Conservation (phyloP, 306 rosid species). For the Astragalus membranaceus region DNA sequence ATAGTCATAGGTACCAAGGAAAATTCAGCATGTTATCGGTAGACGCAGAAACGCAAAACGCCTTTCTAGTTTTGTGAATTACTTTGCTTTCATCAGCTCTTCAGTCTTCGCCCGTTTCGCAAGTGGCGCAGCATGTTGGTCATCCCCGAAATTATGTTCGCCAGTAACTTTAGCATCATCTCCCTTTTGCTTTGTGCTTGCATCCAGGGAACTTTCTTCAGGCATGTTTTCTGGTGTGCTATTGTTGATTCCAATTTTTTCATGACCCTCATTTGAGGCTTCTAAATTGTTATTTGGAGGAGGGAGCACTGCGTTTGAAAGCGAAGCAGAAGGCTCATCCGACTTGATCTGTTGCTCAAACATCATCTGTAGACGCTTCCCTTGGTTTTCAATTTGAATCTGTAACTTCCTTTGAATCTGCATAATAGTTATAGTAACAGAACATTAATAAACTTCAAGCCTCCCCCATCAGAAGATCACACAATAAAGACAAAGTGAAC, state of each 20-base stretch:
- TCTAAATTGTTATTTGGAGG: slow-evolving; percentile 27
- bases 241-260: slow-evolving; percentile 20
- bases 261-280: slow-evolving; percentile 19
- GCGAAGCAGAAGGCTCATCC: slow-evolving; percentile 31
- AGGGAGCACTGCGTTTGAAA: slow-evolving; percentile 13
- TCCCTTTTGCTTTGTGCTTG: slow-evolving; percentile 29
- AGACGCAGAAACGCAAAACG: slow-evolving; percentile 1
- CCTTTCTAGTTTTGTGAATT: background rate
- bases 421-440: slow-evolving; percentile 20
- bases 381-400: slow-evolving; percentile 81
- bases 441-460: slow-evolving; percentile 14
- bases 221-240: background rate
- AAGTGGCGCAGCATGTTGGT: slow-evolving; percentile 26
- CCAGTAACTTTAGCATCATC: slow-evolving; percentile 22
- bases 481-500: background rate
- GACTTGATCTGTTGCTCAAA: slow-evolving; percentile 61
- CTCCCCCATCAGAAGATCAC: background rate
- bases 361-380: slow-evolving; percentile 72
- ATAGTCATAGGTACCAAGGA: slow-evolving; percentile 9
- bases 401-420: slow-evolving; percentile 89
- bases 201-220: slow-evolving; percentile 31
- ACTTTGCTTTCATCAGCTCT: slow-evolving; percentile 20
- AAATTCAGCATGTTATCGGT: slow-evolving; percentile 11
- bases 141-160: slow-evolving; percentile 22
- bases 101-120: slow-evolving; percentile 56